These are phyloP conservation scores for Melanomma pulvis-pyrius DNA, from an alignment of 495 filamentous ascomycete species.

Conservation along the genomic window DNA sequence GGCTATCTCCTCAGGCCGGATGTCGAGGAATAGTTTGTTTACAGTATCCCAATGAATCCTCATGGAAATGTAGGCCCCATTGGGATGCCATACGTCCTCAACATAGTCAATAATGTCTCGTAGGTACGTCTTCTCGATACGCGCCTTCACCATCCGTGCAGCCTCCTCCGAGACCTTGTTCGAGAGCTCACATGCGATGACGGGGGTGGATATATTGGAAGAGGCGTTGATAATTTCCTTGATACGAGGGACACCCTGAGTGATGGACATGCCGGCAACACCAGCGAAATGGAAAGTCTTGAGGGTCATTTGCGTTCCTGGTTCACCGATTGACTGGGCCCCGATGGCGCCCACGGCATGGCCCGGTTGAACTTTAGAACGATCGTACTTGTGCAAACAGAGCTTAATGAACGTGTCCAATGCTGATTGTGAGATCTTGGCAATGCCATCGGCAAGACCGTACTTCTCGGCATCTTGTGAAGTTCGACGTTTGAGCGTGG, in stretches of 20 bases:
- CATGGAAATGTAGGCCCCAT: constrained; percentile 72
- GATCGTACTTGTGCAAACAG: constrained; percentile 87
- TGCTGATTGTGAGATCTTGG: constrained; percentile 76
- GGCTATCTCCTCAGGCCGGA: constrained; percentile 68
- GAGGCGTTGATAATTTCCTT: constrained; percentile 99
- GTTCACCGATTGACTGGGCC: constrained; percentile 97
- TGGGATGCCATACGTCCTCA: constrained; percentile 78
- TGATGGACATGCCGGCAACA: constrained; percentile 99
- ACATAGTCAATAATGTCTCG: constrained; percentile 74
- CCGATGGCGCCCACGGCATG: constrained; percentile 97
- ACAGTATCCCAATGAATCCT: constrained; percentile 78
- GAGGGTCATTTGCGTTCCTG: constrained; percentile 98
- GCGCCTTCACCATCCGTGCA: constrained; percentile 83
- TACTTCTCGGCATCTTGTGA: constrained; percentile 21
- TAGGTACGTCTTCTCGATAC: constrained; percentile 87
- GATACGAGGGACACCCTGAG: constrained; percentile 97
- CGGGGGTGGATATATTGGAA: constrained; percentile 87
- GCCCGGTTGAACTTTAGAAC: constrained; percentile 86
- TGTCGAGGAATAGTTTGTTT: constrained; percentile 73
- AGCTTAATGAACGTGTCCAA: constrained; percentile 74
- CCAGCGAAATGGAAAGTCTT: constrained; percentile 99
- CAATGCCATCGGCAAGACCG: constrained; percentile 61
- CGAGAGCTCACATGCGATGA: constrained; percentile 81
- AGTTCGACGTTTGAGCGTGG: neutral
- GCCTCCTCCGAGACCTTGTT: constrained; percentile 69